A percentile compares a stretch with the other conserved stretches of the same genome.
These are phyloP conservation scores for Colletotrichum echinochloae DNA, from an alignment of 2,329 filamentous ascomycete genomes.

Conservation along the genomic window DNA sequence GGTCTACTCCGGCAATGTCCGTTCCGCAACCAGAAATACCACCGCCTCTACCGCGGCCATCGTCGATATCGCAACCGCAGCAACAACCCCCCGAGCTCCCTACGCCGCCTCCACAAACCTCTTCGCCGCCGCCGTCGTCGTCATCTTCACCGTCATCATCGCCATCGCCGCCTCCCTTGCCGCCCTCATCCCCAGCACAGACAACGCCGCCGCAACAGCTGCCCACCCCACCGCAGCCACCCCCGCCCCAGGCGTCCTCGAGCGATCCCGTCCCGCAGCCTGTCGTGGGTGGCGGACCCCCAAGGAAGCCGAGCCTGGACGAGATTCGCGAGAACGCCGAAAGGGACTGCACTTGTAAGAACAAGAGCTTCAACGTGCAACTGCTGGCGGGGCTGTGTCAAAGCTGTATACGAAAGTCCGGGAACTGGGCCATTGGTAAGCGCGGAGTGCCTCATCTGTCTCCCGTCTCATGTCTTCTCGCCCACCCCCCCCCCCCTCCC, in stretches of 20 bases:
- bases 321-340: conserved; percentile 46
- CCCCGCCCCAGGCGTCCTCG: conserved; percentile 6
- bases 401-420: conserved; percentile 52
- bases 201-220: background rate
- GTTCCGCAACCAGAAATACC: background rate
- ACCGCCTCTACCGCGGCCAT: background rate
- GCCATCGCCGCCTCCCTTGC: background rate
- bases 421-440: conserved; percentile 50
- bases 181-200: background rate
- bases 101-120: background rate
- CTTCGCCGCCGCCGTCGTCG: background rate
- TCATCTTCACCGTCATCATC: background rate
- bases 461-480: background rate
- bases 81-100: background rate
- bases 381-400: conserved; percentile 53
- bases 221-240: conserved; percentile 1
- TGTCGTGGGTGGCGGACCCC: conserved; percentile 41
- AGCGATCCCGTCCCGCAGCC: conserved; percentile 4
- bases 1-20: background rate
- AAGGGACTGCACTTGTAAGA: conserved; percentile 52
- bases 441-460: background rate
- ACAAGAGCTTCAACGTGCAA: conserved; percentile 55
- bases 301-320: conserved; percentile 38
- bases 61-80: background rate
- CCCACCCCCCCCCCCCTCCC: too few relatives aligned